phyloP scores from a whole-genome alignment of 1,284 basidiomycete species.

The Irpex sp. region DNA sequence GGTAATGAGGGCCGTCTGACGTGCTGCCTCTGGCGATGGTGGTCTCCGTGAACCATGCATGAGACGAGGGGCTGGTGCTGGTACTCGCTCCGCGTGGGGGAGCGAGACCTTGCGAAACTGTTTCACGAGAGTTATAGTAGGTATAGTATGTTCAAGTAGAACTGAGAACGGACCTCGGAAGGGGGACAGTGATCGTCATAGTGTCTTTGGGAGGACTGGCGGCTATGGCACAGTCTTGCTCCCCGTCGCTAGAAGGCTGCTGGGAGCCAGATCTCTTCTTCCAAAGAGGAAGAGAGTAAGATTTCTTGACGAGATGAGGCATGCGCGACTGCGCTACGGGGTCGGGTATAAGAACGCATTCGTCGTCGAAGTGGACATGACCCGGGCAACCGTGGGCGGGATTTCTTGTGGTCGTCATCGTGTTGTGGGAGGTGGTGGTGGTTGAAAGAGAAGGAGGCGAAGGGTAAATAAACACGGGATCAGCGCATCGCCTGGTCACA shows the following conservation, averaged over 20 bases:
- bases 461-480: neutral
- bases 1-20: constrained; percentile 22
- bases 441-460: neutral
- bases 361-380: constrained; percentile 59
- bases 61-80: constrained; percentile 22
- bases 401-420: neutral
- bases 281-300: constrained; percentile 63
- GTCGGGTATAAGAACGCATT: constrained; percentile 67
- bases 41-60: constrained; percentile 22
- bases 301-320: constrained; percentile 51
- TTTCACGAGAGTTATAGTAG: neutral
- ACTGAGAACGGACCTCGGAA: constrained; percentile 46
- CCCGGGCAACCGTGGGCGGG: neutral
- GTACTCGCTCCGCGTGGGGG: constrained; percentile 17
- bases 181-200: constrained; percentile 52
- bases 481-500: neutral
- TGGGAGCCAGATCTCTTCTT: constrained; percentile 29
- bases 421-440: constrained; percentile 3
- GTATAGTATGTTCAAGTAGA: neutral
- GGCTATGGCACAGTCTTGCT: constrained; percentile 11
- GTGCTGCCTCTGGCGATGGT: constrained; percentile 6
- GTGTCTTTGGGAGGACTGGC: constrained; percentile 33
- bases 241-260: constrained; percentile 26
- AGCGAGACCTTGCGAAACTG: constrained; percentile 22
- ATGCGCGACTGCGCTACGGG: constrained; percentile 33